Evolutionary conservation across 2,329 filamentous ascomycete genomes (phyloP).

Genomic region (Cytospora paraplurivora): DNA sequence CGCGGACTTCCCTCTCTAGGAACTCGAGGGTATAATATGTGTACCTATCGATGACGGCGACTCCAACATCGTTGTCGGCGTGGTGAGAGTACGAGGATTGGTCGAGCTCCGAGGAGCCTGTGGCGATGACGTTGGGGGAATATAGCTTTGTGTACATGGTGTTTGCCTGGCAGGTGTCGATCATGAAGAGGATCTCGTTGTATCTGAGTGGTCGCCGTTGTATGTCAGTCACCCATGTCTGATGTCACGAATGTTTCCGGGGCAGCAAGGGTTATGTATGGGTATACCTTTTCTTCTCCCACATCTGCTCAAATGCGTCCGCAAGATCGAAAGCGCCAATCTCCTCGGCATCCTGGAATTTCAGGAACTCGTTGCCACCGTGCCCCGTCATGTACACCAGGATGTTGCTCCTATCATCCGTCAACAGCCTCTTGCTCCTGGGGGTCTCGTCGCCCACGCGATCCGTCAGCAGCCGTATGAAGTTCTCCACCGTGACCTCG

Average conservation of each 20-base stretch:
- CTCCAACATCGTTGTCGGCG: constrained; percentile 95
- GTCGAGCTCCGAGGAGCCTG: constrained; percentile 92
- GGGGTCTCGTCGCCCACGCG: constrained; percentile 94
- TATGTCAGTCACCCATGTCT: constrained; percentile 7
- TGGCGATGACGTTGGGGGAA: constrained; percentile 96
- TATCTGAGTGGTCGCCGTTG: constrained; percentile 58
- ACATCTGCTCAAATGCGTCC: constrained; percentile 99
- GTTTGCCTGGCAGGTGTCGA: constrained; percentile 98
- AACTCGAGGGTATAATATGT: constrained; percentile 99
- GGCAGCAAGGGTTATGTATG: constrained; percentile 19
- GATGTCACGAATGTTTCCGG: too few species aligned
- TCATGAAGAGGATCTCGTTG: constrained; percentile 99
- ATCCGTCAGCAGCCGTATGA: constrained; percentile 92
- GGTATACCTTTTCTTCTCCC: constrained; percentile 96
- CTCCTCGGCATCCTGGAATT: constrained; percentile 98
- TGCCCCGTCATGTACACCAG: constrained; percentile 99
- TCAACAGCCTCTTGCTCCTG: constrained; percentile 87
- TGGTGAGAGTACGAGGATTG: constrained; percentile 98
- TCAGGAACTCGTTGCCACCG: constrained; percentile 95
- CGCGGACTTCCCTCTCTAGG: constrained; percentile 84
- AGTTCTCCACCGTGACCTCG: constrained; percentile 98
- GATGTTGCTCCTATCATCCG: constrained; percentile 94
- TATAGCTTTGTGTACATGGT: constrained; percentile 99
- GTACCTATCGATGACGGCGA: constrained; percentile 97
- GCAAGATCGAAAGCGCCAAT: constrained; percentile 95